Evolutionary conservation across 805 yeast genomes (phyloP), one percentile per base, ranked within the genome.

Genomic region (Maudiozyma barnettii): DNA sequence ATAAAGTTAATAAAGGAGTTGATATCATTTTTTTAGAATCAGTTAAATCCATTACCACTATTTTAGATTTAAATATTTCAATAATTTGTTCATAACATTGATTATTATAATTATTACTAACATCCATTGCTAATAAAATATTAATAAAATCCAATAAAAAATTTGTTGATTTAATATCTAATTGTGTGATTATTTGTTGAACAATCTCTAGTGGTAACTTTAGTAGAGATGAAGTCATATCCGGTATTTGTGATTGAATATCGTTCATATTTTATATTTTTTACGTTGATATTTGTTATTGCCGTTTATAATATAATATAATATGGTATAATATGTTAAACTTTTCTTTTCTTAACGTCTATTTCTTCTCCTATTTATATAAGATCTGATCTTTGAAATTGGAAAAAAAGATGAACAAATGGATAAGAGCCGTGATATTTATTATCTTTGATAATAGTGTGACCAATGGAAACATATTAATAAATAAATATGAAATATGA

Each of bases 131-230:
- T 3, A 26, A 33, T 9, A 50, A 20, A 6, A 45, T 39, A 35
- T 51, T 49, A 13, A 49, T 33, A 26, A 47, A 45, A 38, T 53
- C 56, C 8, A 53, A 39, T 18, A 51, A 26, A 22, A 45, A 51
- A 14, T 43, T 31, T 2, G 38, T 23, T 9, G 52, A 46, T 3
- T 19, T 35, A 8, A 36, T 35, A 26, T 50, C 51, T 29, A 53
- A 30, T 41, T 47, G 41, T 2, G 50, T 31, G 14, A 51, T 36
- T 14, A 53, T 49, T 35, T 50, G 38, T 19, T 51, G 44, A 12
- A 53, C 21, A 9, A 51, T 43, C 29, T 54, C 54, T 2, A 47
- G 10, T 18, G 50, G 53, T 18, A 49, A 23, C 9, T 14, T 33
- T 21, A 36, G 13, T 16, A 45, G 26, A 7, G 44, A 42, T 14